Percentiles rank a stretch among this genome's conserved stretches.
Conservation (phyloP, 140 eudicot genomes). For the Erigeron philadelphicus region DNA sequence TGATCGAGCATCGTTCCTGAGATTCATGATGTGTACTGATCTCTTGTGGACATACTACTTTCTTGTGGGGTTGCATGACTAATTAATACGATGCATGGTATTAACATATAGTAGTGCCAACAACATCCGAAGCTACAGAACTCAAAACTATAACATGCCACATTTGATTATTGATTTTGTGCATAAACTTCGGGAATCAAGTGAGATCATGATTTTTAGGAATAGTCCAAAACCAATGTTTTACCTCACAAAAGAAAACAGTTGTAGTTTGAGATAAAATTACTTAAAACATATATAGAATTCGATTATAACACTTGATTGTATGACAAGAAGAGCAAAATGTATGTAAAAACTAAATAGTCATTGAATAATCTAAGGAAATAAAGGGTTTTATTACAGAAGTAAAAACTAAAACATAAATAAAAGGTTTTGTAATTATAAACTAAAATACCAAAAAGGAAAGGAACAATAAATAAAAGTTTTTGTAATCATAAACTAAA, state of each 20-base stretch:
- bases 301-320: too few relatives aligned
- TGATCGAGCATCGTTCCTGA: constrained; percentile 39
- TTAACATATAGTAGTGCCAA: constrained; percentile 12
- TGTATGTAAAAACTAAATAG: too few relatives aligned
- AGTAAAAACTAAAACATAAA: too few relatives aligned
- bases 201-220: constrained; percentile 16
- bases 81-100: constrained; percentile 48
- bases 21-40: constrained; percentile 52
- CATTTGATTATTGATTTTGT: constrained; percentile 19
- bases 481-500: too few relatives aligned
- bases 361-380: too few relatives aligned
- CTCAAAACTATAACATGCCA: constrained; percentile 31
- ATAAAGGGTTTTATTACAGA: too few relatives aligned
- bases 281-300: too few relatives aligned
- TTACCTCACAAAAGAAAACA: background rate
- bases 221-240: background rate
- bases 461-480: too few relatives aligned
- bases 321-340: too few relatives aligned
- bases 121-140: constrained; percentile 26
- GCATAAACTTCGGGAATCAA: constrained; percentile 15
- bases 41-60: constrained; percentile 42
- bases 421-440: too few relatives aligned
- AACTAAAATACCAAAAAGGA: too few relatives aligned
- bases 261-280: too few relatives aligned
- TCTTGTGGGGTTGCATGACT: constrained; percentile 53